A percentile compares a stretch with the other conserved stretches of the same genome.
phyloP scores from a whole-genome alignment of 257 asterid genomes.

The Misopates orontium region DNA sequence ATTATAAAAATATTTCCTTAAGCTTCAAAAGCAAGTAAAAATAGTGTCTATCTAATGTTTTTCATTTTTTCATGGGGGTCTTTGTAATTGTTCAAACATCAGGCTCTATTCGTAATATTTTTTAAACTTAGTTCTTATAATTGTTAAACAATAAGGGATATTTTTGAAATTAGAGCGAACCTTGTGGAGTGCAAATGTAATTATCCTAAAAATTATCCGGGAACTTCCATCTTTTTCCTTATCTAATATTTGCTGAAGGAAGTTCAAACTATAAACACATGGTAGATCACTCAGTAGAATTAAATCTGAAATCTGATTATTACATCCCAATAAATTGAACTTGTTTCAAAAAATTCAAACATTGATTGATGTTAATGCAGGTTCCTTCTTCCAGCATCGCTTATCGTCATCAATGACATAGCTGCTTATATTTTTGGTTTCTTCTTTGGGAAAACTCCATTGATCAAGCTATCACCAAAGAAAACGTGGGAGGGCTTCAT shows the following conservation, averaged over 20 bases:
- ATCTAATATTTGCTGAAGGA: neutral
- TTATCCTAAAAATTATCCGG: no score
- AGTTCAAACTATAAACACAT: neutral
- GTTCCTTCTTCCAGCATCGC: conserved; percentile 99
- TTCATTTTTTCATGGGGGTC: no score
- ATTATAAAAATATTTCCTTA: no score
- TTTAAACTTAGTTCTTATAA: no score
- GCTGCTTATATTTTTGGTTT: conserved; percentile 91
- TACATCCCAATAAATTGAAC: conserved; percentile 19
- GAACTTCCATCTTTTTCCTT: conserved; percentile 21
- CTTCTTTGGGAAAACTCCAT: conserved; percentile 91
- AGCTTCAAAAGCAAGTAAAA: neutral
- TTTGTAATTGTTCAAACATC: no score
- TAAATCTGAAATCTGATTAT: conserved; percentile 4
- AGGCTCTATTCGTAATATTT: no score
- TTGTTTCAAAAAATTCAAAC: conserved; percentile 26
- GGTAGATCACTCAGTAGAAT: conserved; percentile 1
- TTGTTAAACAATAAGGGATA: no score
- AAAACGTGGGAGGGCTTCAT: conserved; percentile 99
- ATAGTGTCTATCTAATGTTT: no score
- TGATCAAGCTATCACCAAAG: conserved; percentile 95
- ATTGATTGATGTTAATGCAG: conserved; percentile 53
- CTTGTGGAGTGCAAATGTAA: no score
- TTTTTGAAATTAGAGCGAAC: no score
- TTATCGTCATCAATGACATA: conserved; percentile 81